phyloP scores from a whole-genome alignment of 176 grass and related monocot species.

The Pharus latifolius region DNA sequence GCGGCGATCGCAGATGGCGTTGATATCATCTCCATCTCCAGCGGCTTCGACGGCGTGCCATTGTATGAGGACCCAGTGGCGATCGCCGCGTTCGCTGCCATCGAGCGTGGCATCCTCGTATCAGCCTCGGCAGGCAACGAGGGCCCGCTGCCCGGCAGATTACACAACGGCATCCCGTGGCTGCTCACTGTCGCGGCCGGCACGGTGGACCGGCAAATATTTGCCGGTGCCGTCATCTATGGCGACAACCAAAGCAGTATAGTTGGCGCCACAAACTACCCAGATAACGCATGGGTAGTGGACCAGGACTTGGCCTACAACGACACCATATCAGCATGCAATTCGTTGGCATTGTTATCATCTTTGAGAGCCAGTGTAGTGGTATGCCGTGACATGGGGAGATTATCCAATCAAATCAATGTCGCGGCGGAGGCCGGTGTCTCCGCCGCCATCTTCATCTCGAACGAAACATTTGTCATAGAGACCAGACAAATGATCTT shows the following conservation, averaged over 20 bases:
- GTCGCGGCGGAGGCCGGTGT: conserved; percentile 2
- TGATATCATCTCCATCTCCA: conserved; percentile 59
- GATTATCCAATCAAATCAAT: not conserved
- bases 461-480: not conserved
- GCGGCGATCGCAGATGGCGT: conserved; percentile 50
- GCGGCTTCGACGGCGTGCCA: conserved; percentile 22
- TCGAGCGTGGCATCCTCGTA: conserved; percentile 37
- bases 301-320: conserved; percentile 30
- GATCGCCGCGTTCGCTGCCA: conserved; percentile 39
- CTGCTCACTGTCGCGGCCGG: conserved; percentile 44
- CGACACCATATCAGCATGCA: conserved; percentile 25
- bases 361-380: conserved; percentile 2
- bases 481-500: not conserved
- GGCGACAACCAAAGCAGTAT: conserved; percentile 10
- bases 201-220: conserved; percentile 41
- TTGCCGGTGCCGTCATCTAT: conserved; percentile 16
- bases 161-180: conserved; percentile 71
- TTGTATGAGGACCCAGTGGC: conserved; percentile 49
- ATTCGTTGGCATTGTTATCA: conserved; percentile 1
- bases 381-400: conserved; percentile 25
- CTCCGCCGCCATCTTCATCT: conserved; percentile 46
- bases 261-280: conserved; percentile 27
- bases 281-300: conserved; percentile 20
- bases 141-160: not conserved
- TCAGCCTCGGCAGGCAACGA: conserved; percentile 31